These are phyloP conservation scores for Tephrocybe sp. DNA, from an alignment of 768 basidiomycete species.

Conservation along the genomic window DNA sequence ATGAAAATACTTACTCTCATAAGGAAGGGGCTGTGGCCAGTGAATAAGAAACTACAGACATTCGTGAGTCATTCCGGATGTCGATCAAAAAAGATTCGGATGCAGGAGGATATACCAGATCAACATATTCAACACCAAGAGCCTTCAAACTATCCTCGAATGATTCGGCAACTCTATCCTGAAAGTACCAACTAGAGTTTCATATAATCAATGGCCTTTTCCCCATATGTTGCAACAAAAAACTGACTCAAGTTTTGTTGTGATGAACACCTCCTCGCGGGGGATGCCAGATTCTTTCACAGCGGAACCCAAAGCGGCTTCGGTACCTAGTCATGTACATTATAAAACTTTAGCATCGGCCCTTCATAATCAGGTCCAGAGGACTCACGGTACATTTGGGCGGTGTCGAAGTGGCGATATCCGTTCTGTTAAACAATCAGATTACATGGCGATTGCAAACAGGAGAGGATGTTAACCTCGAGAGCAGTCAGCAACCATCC, in stretches of 20 bases:
- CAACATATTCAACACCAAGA: constrained; percentile 45
- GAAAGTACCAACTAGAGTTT: too few species aligned
- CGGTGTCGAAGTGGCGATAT: constrained; percentile 42
- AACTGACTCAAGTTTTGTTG: constrained; percentile 45
- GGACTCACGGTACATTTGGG: constrained; percentile 28
- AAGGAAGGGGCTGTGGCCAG: constrained; percentile 40
- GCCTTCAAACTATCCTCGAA: constrained; percentile 40
- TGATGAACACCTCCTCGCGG: constrained; percentile 46
- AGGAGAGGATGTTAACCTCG: constrained; percentile 20
- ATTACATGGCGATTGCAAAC: background rate
- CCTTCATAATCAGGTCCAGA: background rate
- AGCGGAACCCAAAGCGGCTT: constrained; percentile 39
- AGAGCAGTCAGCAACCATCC: constrained; percentile 40
- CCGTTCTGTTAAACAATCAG: constrained; percentile 28
- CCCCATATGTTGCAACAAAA: too few species aligned
- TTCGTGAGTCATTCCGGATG: too few species aligned
- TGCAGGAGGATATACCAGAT: constrained; percentile 30
- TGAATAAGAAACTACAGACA: constrained; percentile 49
- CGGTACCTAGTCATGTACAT: constrained; percentile 39
- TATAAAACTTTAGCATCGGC: background rate
- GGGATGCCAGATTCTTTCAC: constrained; percentile 47
- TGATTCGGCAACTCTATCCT: constrained; percentile 33
- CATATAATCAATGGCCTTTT: too few species aligned
- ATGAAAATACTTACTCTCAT: constrained; percentile 17
- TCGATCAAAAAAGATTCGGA: too few species aligned